Conservation (phyloP, 1,284 basidiomycete species). For the Malassezia obtusa region DNA sequence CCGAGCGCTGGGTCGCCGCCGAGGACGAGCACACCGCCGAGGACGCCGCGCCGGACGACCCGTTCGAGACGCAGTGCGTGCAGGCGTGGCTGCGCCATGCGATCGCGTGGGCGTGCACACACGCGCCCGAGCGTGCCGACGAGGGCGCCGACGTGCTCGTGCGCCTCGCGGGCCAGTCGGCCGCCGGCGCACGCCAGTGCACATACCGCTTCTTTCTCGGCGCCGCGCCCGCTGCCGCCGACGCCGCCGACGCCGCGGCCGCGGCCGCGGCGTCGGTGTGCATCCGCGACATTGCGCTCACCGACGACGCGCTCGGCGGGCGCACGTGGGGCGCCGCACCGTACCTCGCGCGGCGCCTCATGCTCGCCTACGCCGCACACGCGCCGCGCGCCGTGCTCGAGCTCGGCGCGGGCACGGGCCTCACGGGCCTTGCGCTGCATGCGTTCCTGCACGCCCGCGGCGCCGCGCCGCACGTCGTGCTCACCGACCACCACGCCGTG, state of each 20-base stretch:
- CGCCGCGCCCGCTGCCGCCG: not conserved
- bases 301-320: slow-evolving; percentile 34
- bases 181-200: not conserved
- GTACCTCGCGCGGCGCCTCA: slow-evolving; percentile 26
- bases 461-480: slow-evolving; percentile 12
- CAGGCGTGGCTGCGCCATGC: slow-evolving; percentile 8
- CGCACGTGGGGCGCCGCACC: slow-evolving; percentile 43
- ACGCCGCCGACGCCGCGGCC: not conserved
- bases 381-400: slow-evolving; percentile 24
- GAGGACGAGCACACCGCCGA: not conserved
- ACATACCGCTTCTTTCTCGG: slow-evolving; percentile 10
- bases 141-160: slow-evolving; percentile 8
- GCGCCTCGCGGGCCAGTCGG: slow-evolving; percentile 7
- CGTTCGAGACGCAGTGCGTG: slow-evolving; percentile 12
- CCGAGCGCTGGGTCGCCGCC: slow-evolving; percentile 4
- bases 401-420: slow-evolving; percentile 42
- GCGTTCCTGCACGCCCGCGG: slow-evolving; percentile 6
- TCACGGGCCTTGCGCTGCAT: slow-evolving; percentile 30
- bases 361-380: slow-evolving; percentile 15
- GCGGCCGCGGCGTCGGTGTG: slow-evolving; percentile 8
- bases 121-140: slow-evolving; percentile 2
- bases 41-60: slow-evolving; percentile 2
- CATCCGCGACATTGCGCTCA: slow-evolving; percentile 26
- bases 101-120: slow-evolving; percentile 5
- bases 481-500: slow-evolving; percentile 35